Percentiles rank a stretch among this genome's conserved stretches.
These are phyloP conservation scores for Aspergillus diversus DNA, from an alignment of 495 filamentous ascomycete species.

Conservation along the genomic window DNA sequence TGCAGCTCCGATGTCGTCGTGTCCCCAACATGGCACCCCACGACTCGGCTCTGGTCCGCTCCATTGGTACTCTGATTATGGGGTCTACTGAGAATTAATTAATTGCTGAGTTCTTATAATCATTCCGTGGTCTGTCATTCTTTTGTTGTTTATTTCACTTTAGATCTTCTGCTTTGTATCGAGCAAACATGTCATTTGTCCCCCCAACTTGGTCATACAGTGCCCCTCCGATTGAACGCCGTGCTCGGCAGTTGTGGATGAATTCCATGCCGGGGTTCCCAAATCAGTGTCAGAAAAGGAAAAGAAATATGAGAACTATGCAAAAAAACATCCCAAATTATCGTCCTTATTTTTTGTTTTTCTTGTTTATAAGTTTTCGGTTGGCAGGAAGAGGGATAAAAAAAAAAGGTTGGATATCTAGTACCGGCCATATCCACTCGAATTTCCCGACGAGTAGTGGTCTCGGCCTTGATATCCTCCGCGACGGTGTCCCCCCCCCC, in stretches of 20 bases:
- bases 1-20: conserved; percentile 44
- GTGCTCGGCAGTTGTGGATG: not conserved
- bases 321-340: conserved; percentile 17
- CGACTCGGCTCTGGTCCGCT: conserved; percentile 23
- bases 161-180: conserved; percentile 7
- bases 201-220: not conserved
- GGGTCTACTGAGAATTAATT: not conserved
- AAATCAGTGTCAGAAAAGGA: conserved; percentile 14
- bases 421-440: conserved; percentile 47
- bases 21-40: not conserved
- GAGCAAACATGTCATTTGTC: not conserved
- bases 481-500: conserved; percentile 29
- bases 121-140: too few species aligned
- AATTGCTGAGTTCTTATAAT: too few species aligned
- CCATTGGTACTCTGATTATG: not conserved
- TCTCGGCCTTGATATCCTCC: conserved; percentile 34
- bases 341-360: conserved; percentile 14
- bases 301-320: not conserved
- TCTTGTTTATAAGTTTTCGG: conserved; percentile 9
- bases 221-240: conserved; percentile 14
- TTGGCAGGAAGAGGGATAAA: conserved; percentile 9
- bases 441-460: conserved; percentile 32
- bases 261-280: conserved; percentile 1
- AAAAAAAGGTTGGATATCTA: conserved; percentile 17
- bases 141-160: not conserved